A percentile compares a stretch with the other conserved stretches of the same genome.
phyloP scores from a whole-genome alignment of 192 early-diverging fungal species.

The Backusella sp. region DNA sequence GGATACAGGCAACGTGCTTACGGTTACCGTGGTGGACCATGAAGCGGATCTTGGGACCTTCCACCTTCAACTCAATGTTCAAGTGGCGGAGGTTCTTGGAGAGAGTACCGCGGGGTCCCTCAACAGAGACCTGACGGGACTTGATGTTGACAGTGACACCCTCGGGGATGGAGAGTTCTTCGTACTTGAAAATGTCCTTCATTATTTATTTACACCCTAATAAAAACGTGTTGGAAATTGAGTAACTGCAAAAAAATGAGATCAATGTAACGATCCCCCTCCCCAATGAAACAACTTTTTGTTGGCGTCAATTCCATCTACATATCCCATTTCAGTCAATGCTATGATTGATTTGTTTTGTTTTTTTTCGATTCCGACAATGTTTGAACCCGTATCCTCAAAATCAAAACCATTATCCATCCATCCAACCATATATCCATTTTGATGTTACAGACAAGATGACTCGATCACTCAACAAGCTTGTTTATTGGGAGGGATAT shows the following conservation, averaged over 20 bases:
- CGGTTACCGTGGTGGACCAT: slow-evolving; percentile 93
- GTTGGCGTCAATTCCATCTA: too few relatives aligned
- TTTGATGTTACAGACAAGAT: background rate
- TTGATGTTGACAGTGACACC: slow-evolving; percentile 86
- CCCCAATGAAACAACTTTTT: background rate
- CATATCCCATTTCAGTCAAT: background rate
- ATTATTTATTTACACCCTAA: slow-evolving; percentile 30
- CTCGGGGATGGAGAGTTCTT: slow-evolving; percentile 86
- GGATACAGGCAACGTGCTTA: slow-evolving; percentile 98
- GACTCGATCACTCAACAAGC: too few relatives aligned
- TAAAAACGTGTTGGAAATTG: background rate
- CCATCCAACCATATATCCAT: slow-evolving; percentile 11
- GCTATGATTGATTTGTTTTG: background rate
- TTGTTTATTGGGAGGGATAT: background rate
- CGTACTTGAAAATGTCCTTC: slow-evolving; percentile 91
- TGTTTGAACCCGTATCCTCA: background rate
- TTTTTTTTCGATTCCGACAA: background rate
- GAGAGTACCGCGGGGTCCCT: slow-evolving; percentile 88
- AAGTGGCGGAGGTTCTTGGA: slow-evolving; percentile 90
- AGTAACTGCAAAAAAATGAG: background rate
- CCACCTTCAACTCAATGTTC: slow-evolving; percentile 84
- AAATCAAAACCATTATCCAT: background rate
- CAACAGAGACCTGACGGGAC: slow-evolving; percentile 82
- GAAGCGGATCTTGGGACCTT: slow-evolving; percentile 78
- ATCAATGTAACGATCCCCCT: background rate